Evolutionary conservation across 345 rosid genomes (phyloP), one percentile per base, ranked within the genome.

Genomic region (Brassica carinata): DNA sequence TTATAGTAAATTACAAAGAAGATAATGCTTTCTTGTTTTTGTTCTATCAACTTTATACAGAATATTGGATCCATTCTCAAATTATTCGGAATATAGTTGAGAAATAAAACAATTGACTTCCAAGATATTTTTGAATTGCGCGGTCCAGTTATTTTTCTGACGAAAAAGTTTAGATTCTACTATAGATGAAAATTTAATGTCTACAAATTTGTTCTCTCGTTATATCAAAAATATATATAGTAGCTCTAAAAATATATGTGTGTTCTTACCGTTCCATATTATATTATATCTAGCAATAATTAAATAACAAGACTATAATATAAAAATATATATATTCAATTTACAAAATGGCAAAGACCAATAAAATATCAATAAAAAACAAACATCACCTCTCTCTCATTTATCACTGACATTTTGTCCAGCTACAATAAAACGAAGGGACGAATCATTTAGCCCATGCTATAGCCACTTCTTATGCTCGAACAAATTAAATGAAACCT

Each of bases 401-500:
- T 73, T 73, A 76, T 77, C 71, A 67, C 81, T 83, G 83, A 53
- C 78, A 74, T 64, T 26, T 62, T 91, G 96, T 90, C 96, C 85
- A 82, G 38, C 87, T n/a, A 71, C 78, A 73, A 77, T 71, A 77
- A 74, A 72, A 64, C 81, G 76, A 29, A 29, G 31, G 31, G 31
- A 29, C 31, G 31, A 84, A 74, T 81, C 43, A 64, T 71, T 76
- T 65, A 45, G 73, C 77, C 77, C 73, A 81, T 71, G 73, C 57
- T 75, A 84, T 84, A 48, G 87, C 30, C 89, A 55, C 82, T 69
- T 58, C 15, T 66, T 15, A 61, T 40, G 73, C 68, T 73, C 45
- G 48, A 58, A 79, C 64, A 73, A 79, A 68, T 73, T 59, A 45
- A 58, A 15, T 59, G 33, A 57, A 59, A 66, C 73, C 29, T 79